Base-by-base conservation (phyloP, 108 stramenopile genomes). In the Licmophora abbreviata region DNA sequence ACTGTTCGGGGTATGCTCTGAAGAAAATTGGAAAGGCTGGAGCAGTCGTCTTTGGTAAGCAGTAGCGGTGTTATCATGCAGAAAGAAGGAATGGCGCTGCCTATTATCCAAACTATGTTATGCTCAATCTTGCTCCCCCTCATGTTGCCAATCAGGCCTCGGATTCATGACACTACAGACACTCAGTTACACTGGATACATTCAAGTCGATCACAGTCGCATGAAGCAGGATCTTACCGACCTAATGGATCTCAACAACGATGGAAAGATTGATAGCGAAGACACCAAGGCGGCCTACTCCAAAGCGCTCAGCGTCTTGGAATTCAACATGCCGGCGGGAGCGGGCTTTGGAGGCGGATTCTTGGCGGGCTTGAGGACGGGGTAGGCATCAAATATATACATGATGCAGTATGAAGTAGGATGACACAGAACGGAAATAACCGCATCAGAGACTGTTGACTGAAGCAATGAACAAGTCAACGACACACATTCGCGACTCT, bases 81-180 rank as follows among this genome's bases (percentile, higher is more conserved):
- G 12, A 51, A 9, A 30, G 10, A 8, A 30, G 14, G 49, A 10
- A 17, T 26, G 49, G n/a, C n/a, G n/a, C n/a, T n/a, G n/a, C n/a
- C n/a, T n/a, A n/a, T n/a, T n/a, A n/a, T n/a, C n/a, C n/a, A 12
- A 12, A 45, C 12, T 14, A 9, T 25, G 44, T 45, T 45, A 14
- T 45, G 44, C 21, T 14, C n/a, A 9, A 12, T 12, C 9, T 45
- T 45, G 24, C n/a, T 45, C 24, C 9, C 18, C 9, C 31, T 32
- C 9, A n/a, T n/a, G n/a, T n/a, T n/a, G n/a, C n/a, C n/a, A n/a
- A n/a, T n/a, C 9, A 35, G 34, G 48, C 35, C 12, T 74, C 8
- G 83, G 80, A 42, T 89, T 85, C 59, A 41, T 82, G 6, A 58
- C 47, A 17, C 21, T 89, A 41, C 88, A 89, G 54, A 51, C 76